These are phyloP conservation scores for Phytophthora kernoviae DNA, from an alignment of 352 stramenopile genomes.

Conservation along the genomic window DNA sequence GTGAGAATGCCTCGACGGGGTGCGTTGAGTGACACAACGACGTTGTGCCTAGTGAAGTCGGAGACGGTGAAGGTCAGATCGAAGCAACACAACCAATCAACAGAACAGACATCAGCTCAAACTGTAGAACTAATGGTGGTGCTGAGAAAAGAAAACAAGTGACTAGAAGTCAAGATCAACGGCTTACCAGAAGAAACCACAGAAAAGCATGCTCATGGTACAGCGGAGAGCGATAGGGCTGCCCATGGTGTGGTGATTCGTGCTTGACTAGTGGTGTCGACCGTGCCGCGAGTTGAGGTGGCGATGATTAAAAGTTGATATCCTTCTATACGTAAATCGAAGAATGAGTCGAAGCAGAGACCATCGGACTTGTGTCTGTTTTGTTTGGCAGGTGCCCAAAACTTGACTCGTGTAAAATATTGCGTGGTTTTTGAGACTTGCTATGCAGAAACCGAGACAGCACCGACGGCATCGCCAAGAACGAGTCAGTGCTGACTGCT, in stretches of 20 bases:
- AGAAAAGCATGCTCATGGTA: slow-evolving; percentile 37
- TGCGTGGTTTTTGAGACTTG: too few relatives aligned
- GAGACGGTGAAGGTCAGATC: neutral
- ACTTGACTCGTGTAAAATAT: too few relatives aligned
- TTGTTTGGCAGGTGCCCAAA: too few relatives aligned
- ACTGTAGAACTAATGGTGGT: neutral
- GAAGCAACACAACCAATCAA: too few relatives aligned
- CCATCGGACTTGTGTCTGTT: too few relatives aligned
- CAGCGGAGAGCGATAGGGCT: slow-evolving; percentile 17
- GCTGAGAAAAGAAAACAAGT: neutral
- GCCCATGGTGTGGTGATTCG: slow-evolving; percentile 14
- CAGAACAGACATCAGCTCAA: slow-evolving; percentile 1
- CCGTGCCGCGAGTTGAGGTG: neutral
- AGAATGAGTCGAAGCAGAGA: too few relatives aligned
- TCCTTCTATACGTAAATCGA: neutral
- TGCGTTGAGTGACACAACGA: slow-evolving; percentile 23
- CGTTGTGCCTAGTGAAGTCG: slow-evolving; percentile 22
- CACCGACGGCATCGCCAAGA: too few relatives aligned
- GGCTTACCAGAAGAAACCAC: slow-evolving; percentile 36
- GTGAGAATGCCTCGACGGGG: slow-evolving; percentile 15
- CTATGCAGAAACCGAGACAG: too few relatives aligned
- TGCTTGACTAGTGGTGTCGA: neutral
- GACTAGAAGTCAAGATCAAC: slow-evolving; percentile 3
- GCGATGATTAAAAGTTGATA: neutral
- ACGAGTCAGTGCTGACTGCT: too few relatives aligned